Evolutionary conservation across 2,329 filamentous ascomycete species (phyloP).

Genomic region (Shiraia sp.): DNA sequence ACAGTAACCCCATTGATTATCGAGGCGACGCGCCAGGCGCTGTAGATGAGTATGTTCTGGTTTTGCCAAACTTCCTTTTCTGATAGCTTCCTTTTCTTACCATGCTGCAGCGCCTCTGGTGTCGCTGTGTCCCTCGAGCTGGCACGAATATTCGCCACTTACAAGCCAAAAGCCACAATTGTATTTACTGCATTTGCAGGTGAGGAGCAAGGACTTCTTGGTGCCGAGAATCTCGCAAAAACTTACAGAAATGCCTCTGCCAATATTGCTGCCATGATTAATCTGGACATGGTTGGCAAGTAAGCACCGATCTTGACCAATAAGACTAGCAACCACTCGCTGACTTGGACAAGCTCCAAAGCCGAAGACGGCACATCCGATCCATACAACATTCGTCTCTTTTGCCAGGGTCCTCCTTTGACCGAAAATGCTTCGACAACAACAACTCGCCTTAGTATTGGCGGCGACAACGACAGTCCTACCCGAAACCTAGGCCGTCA

Average conservation of each 20-base stretch:
- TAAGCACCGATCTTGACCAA: conserved; percentile 1
- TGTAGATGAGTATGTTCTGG: conserved; percentile 51
- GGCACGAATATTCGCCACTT: conserved; percentile 54
- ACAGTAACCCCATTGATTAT: conserved; percentile 54
- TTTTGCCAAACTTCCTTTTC: not conserved
- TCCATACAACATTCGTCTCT: conserved; percentile 56
- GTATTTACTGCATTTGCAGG: conserved; percentile 59
- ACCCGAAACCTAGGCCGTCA: conserved; percentile 57
- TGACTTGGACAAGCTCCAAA: conserved; percentile 35
- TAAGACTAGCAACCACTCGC: not conserved
- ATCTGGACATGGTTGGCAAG: conserved; percentile 58
- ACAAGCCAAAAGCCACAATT: conserved; percentile 53
- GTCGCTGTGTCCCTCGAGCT: conserved; percentile 54
- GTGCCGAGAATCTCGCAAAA: conserved; percentile 54
- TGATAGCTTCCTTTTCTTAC: not conserved
- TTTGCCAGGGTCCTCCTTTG: conserved; percentile 52
- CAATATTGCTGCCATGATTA: conserved; percentile 59
- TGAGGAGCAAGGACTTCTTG: conserved; percentile 60
- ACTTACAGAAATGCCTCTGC: conserved; percentile 53
- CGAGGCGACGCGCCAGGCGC: conserved; percentile 57
- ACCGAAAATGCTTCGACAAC: conserved; percentile 46
- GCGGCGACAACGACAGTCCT: conserved; percentile 56
- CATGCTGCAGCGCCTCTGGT: conserved; percentile 14
- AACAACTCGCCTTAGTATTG: conserved; percentile 41
- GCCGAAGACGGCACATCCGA: conserved; percentile 49